Percentiles rank a stretch among this genome's conserved stretches.
Conservation (phyloP, 2,329 filamentous ascomycete genomes). For the Stromatinia cepivora region DNA sequence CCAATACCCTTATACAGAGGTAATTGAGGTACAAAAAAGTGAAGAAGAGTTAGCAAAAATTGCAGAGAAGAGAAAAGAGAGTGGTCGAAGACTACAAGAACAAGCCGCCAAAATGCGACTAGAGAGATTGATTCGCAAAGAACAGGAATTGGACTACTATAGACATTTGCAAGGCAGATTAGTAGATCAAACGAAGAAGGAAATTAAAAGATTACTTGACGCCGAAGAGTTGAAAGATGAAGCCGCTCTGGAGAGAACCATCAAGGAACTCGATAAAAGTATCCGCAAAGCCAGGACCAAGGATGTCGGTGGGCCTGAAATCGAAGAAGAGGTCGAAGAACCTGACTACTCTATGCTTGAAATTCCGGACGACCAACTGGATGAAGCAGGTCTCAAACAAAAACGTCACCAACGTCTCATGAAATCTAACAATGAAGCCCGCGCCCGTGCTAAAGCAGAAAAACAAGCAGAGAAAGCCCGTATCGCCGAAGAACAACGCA, state of each 20-base stretch:
- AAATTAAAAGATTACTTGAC: constrained; percentile 81
- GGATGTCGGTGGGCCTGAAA: constrained; percentile 79
- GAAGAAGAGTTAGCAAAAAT: constrained; percentile 89
- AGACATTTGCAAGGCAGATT: constrained; percentile 76
- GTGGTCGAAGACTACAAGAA: constrained; percentile 85
- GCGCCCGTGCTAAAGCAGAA: constrained; percentile 90
- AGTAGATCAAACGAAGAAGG: constrained; percentile 82
- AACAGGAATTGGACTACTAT: constrained; percentile 93
- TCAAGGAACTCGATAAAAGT: constrained; percentile 87
- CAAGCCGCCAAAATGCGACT: constrained; percentile 97
- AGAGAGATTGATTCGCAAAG: constrained; percentile 92
- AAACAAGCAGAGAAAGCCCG: constrained; percentile 91
- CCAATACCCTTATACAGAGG: constrained; percentile 92
- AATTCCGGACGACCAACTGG: constrained; percentile 85
- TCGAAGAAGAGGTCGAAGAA: constrained; percentile 75
- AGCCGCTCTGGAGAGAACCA: constrained; percentile 74
- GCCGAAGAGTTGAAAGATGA: constrained; percentile 93
- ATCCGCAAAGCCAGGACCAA: constrained; percentile 90
- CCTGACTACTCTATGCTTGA: constrained; percentile 89
- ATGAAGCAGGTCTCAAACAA: constrained; percentile 86
- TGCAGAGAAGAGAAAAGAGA: constrained; percentile 93
- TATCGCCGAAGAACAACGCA: constrained; percentile 75
- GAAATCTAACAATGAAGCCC: constrained; percentile 92
- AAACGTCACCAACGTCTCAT: constrained; percentile 90
- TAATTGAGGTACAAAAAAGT: constrained; percentile 85